Percentiles rank a stretch among this genome's conserved stretches.
Evolutionary conservation across 257 asterid species (phyloP).

Genomic region (Fraxinus cuspidata): DNA sequence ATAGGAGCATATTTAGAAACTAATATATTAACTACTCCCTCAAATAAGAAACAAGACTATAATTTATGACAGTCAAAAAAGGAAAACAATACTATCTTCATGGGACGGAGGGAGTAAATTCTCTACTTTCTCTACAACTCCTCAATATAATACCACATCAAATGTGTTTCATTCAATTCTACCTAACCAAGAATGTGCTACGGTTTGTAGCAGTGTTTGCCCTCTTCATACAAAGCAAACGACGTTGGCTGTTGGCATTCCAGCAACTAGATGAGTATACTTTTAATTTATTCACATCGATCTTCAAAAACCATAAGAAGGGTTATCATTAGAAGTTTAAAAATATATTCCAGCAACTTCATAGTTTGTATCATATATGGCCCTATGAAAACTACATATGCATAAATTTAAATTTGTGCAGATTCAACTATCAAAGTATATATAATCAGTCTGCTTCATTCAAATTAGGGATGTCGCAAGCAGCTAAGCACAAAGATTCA

Average conservation of each 20-base stretch:
- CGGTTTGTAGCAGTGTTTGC: neutral
- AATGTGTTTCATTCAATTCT: conserved; percentile 4
- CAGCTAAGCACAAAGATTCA: neutral
- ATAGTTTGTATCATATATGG: neutral
- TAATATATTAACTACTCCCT: no score
- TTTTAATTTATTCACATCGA: no score
- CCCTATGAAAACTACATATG: neutral
- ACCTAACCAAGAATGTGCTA: neutral
- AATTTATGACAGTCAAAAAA: no score
- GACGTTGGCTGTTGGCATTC: neutral
- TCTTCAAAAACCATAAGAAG: neutral
- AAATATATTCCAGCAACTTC: neutral
- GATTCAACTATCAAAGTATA: neutral
- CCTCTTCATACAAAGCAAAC: neutral
- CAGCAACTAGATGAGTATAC: neutral
- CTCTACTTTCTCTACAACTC: conserved; percentile 1
- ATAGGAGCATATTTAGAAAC: no score
- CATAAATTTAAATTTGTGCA: neutral
- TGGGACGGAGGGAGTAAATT: neutral
- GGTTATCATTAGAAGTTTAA: neutral
- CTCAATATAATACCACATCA: conserved; percentile 15
- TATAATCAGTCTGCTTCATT: neutral
- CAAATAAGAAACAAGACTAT: no score
- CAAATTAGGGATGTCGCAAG: neutral
- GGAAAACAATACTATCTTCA: no score